A percentile compares a stretch with the other conserved stretches of the same genome.
These are phyloP conservation scores for Cryptomeria japonica DNA, from an alignment of 75 land plant species.

Conservation along the genomic window DNA sequence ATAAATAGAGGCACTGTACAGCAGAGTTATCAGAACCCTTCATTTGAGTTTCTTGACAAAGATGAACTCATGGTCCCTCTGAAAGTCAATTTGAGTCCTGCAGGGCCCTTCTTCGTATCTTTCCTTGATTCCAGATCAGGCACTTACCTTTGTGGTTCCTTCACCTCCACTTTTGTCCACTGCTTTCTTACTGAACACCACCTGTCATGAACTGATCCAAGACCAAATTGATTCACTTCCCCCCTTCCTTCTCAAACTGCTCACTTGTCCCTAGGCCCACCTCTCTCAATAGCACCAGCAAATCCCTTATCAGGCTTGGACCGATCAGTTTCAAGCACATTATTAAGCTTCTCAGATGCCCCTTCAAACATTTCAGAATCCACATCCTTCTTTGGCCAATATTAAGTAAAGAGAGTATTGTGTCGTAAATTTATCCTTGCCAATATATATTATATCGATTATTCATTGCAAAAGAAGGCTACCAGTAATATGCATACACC, in stretches of 20 bases:
- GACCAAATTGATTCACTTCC: conserved; percentile 92
- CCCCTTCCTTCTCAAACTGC: conserved; percentile 83
- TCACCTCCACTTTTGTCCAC: conserved; percentile 84
- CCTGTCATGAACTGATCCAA: conserved; percentile 93
- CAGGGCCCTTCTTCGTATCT: conserved; percentile 83
- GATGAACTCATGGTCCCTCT: conserved; percentile 58
- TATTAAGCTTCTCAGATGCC: conserved; percentile 88
- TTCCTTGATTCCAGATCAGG: conserved; percentile 77
- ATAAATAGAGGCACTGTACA: no score
- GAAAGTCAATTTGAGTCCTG: conserved; percentile 72
- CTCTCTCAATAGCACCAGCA: conserved; percentile 75
- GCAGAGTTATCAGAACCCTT: no score
- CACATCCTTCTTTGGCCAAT: conserved; percentile 82
- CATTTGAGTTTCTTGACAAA: background rate
- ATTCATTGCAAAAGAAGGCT: conserved; percentile 84
- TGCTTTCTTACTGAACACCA: conserved; percentile 91
- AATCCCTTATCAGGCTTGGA: conserved; percentile 91
- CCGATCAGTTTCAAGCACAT: conserved; percentile 78
- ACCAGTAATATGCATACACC: no score
- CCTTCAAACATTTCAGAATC: conserved; percentile 89
- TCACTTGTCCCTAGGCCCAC: conserved; percentile 85
- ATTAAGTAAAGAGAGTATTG: conserved; percentile 72
- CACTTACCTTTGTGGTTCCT: conserved; percentile 90
- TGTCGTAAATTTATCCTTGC: conserved; percentile 76
- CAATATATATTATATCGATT: conserved; percentile 85